Evolutionary conservation across 768 basidiomycete species (phyloP).

Genomic region (Obba rivulosa): DNA sequence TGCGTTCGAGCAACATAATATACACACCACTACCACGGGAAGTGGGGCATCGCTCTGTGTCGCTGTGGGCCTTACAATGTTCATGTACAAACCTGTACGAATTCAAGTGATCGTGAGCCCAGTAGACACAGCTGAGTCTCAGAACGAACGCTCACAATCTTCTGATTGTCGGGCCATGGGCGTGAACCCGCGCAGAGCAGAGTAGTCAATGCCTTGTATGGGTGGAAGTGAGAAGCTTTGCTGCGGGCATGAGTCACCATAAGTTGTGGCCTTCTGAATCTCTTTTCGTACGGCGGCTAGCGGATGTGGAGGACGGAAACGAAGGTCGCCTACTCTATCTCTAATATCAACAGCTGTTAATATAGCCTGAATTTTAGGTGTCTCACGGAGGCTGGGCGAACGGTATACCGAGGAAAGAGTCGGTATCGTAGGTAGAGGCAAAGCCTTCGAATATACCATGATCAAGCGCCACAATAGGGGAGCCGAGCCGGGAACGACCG

Average conservation of each 20-base stretch:
- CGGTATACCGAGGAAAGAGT: constrained; percentile 35
- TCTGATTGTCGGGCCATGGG: neutral
- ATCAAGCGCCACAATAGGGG: constrained; percentile 21
- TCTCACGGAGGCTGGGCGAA: constrained; percentile 36
- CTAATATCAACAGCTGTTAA: neutral
- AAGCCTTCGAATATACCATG: constrained; percentile 25
- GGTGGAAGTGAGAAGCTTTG: constrained; percentile 3
- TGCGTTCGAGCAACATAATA: too few species aligned
- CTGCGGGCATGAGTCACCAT: constrained; percentile 20
- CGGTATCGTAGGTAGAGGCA: constrained; percentile 14
- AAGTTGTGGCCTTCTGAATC: constrained; percentile 10
- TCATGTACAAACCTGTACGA: constrained; percentile 9
- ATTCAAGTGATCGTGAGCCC: too few species aligned
- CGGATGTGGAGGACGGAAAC: constrained; percentile 30
- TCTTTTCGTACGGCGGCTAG: constrained; percentile 8
- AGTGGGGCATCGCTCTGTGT: neutral
- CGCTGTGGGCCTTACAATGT: constrained; percentile 9
- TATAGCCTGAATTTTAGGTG: neutral
- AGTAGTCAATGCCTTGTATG: neutral
- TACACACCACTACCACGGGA: constrained; percentile 16
- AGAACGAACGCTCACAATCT: neutral
- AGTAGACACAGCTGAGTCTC: neutral
- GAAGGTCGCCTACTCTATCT: constrained; percentile 29
- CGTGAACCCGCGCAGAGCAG: neutral
- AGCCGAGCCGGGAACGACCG: neutral